Base-by-base conservation (phyloP, 2,329 filamentous ascomycete genomes). In the Pleomassaria siparia region DNA sequence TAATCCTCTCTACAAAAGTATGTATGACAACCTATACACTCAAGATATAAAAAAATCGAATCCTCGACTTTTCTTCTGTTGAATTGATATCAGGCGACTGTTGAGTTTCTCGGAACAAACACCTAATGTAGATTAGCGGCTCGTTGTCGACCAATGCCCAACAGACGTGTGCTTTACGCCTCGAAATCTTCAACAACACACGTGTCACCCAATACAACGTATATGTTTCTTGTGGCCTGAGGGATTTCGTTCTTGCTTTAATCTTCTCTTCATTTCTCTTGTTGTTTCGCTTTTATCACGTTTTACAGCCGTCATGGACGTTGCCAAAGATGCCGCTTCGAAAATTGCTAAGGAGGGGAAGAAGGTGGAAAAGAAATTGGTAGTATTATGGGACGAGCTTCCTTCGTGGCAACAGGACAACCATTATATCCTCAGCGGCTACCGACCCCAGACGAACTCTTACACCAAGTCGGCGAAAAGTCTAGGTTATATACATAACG, bases 351-450 rank as follows among this genome's bases (percentile, higher is more conserved):
- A 53, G 28, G 44, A 56, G 2, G 63, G 67, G 46, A 50, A 67
- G 40, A 69, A 71, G 26, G 45, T 74, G n/a, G 64, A 76, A 53
- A 50, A 72, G 72, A 78, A 72, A 76, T 56, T 81, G 76, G 63
- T 72, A 76, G 44, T 69, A 1, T 52, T 71, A 20, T 77, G 72
- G 74, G 51, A 72, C 50, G 71, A 77, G 18, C 57, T 78, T 9
- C 62, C 68, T 2, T 28, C 55, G 44, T 78, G 76, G 75, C 74
- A 76, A 57, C 70, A 72, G 62, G 86, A 89, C 69, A 89, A 89
- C 59, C 82, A 84, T 52, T 86, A 83, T 72, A 88, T 89, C 48
- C 76, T 75, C 46, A 79, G 79, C 21, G 82, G 84, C 51, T 89
- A 89, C 70, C 80, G 86, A 0, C 80, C 81, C 1, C 76, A 76